Conservation (phyloP, 345 rosid species). For the Orychophragmus violaceus region DNA sequence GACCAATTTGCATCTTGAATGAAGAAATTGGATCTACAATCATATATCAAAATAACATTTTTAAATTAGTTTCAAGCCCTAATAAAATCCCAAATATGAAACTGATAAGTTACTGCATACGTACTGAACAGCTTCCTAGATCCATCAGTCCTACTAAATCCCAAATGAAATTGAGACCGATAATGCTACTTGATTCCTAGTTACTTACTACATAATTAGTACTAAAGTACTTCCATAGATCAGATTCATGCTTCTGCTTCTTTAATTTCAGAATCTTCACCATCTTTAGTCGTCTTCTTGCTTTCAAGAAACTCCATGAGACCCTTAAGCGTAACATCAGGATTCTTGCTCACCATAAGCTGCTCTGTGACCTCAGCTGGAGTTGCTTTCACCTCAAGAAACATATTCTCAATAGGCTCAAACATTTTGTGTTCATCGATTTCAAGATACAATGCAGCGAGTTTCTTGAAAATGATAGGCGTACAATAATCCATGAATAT, state of each 20-base stretch:
- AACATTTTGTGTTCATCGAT: slow-evolving; percentile 37
- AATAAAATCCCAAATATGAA: no score
- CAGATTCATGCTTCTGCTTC: not conserved
- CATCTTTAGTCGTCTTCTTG: slow-evolving; percentile 18
- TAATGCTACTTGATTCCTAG: not conserved
- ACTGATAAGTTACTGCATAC: no score
- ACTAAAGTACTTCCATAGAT: not conserved
- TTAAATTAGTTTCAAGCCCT: no score
- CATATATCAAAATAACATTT: no score
- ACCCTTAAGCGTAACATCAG: slow-evolving; percentile 33
- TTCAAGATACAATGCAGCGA: slow-evolving; percentile 32
- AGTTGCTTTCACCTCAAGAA: slow-evolving; percentile 37
- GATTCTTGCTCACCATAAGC: slow-evolving; percentile 37
- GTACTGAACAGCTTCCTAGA: not conserved
- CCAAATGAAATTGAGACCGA: not conserved
- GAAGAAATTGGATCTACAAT: no score
- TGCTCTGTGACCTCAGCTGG: slow-evolving; percentile 52
- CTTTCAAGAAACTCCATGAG: slow-evolving; percentile 35
- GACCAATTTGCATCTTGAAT: no score
- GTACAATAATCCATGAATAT: slow-evolving; percentile 44
- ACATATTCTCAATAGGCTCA: slow-evolving; percentile 27
- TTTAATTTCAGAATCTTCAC: not conserved
- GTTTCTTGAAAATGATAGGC: slow-evolving; percentile 37
- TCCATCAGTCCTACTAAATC: not conserved
- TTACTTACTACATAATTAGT: not conserved